phyloP scores from a whole-genome alignment of 192 early-diverging fungal genomes.

The Coemansia sp. region DNA sequence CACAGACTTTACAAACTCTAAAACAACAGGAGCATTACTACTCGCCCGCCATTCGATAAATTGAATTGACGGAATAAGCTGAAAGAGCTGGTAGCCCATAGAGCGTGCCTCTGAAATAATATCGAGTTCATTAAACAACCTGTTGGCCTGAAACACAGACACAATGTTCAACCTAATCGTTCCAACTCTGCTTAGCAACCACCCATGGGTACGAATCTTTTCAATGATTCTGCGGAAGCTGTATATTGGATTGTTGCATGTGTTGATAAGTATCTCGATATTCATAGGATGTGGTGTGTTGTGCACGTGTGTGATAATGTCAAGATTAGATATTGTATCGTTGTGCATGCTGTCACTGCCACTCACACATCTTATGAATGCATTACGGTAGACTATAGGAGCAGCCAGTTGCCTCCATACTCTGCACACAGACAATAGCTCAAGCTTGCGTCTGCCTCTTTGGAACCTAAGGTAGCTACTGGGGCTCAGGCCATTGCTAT shows the following conservation, averaged over 20 bases:
- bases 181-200: neutral
- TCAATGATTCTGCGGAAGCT: neutral
- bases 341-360: neutral
- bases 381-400: neutral
- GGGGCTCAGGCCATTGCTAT: neutral
- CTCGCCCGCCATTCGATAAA: neutral
- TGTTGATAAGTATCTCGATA: neutral
- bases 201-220: neutral
- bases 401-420: neutral
- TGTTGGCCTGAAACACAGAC: neutral
- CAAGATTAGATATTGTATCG: neutral
- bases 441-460: neutral
- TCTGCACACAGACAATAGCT: slow-evolving; percentile 1
- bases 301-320: neutral
- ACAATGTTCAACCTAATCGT: neutral
- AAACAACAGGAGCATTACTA: neutral
- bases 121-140: neutral
- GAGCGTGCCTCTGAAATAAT: neutral
- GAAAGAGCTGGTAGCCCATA: neutral
- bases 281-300: neutral
- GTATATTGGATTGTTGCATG: neutral
- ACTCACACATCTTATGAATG: neutral
- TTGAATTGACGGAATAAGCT: neutral
- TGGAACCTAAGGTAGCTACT: neutral
- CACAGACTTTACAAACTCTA: neutral